Percentiles rank a stretch among this genome's conserved stretches.
phyloP scores from a whole-genome alignment of 352 stramenopile species.

The Nothophytophthora sp. region DNA sequence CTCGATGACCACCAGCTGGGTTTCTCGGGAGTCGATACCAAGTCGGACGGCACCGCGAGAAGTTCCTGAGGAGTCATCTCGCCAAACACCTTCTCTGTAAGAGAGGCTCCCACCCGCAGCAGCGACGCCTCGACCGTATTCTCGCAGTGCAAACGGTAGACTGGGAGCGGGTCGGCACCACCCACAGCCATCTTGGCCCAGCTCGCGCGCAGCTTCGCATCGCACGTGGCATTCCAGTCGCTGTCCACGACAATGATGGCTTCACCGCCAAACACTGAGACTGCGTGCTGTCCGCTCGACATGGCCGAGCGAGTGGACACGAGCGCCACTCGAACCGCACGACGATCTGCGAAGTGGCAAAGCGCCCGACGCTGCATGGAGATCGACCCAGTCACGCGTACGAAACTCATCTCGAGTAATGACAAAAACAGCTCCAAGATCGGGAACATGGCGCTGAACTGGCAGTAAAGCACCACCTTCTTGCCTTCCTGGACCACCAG shows the following conservation, averaged over 20 bases:
- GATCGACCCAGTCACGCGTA: conserved; percentile 58
- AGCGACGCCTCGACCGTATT: conserved; percentile 78
- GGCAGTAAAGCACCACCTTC: conserved; percentile 80
- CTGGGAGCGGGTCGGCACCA: conserved; percentile 46
- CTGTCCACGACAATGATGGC: conserved; percentile 82
- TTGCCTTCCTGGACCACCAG: conserved; percentile 59
- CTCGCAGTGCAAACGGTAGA: conserved; percentile 83
- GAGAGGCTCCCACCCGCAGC: conserved; percentile 64
- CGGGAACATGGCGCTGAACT: conserved; percentile 72
- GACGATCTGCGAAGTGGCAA: conserved; percentile 69
- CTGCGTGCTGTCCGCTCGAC: conserved; percentile 38
- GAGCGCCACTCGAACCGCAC: conserved; percentile 66
- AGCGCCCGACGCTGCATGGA: conserved; percentile 60
- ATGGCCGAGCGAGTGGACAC: conserved; percentile 62
- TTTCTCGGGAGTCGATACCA: conserved; percentile 52
- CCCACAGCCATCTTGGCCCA: conserved; percentile 70
- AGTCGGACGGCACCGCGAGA: conserved; percentile 56
- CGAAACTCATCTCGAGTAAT: conserved; percentile 61
- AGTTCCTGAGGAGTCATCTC: conserved; percentile 76
- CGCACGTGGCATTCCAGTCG: conserved; percentile 80
- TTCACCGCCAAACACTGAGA: conserved; percentile 72
- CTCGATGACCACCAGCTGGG: conserved; percentile 68
- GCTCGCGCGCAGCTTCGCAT: conserved; percentile 79
- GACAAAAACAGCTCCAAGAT: conserved; percentile 73
- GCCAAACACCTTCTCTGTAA: conserved; percentile 80